Evolutionary conservation across 345 rosid genomes (phyloP), one percentile per base, ranked within the genome.

Genomic region (Raphanus raphanistrum): DNA sequence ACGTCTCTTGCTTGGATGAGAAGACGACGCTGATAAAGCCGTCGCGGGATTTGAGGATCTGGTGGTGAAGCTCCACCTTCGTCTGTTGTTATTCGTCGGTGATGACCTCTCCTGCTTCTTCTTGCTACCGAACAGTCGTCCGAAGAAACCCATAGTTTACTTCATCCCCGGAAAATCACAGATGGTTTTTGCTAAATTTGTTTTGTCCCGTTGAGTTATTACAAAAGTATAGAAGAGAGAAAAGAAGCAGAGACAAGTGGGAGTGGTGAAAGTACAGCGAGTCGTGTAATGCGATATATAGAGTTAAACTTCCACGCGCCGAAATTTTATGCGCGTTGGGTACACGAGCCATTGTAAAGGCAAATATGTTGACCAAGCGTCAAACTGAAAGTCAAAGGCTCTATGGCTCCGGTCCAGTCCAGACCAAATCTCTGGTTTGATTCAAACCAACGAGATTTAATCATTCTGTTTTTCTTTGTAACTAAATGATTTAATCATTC

Each of bases 101-200:
- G 80, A 28, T 68, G 83, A 5, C 4, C 70, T 75, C 1, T 76
- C 73, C 4, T 83, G 35, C 72, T 76, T 87, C 72, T 76, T 87
- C 65, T 76, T 88, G 71, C 77, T 50, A 54, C 97, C 89, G 66
- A 94, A 94, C 27, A 94, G 85, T 83, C 91, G 82, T 73, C 91
- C 89, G 79, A 94, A 79, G 32, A 92, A 79, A 26, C 98, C 97
- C 98, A 94, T 80, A 0, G 6, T 48, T 48, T 87, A 43, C 78
- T 63, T 84, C 91, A 85, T 85, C 8, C 69, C 54, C 77, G 11
- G 61, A 25, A 54, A 60, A 60, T n/a, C 16, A n/a, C 27, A n/a
- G n/a, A 12, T 4, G 6, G 74, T 38, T 41, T 35, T 38, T 13
- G 74, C 64, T 26, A 72, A 28, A 16, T 9, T 16, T 60, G 45